phyloP scores from a whole-genome alignment of 2,329 filamentous ascomycete species.

The Pseudogymnoascus sp. region DNA sequence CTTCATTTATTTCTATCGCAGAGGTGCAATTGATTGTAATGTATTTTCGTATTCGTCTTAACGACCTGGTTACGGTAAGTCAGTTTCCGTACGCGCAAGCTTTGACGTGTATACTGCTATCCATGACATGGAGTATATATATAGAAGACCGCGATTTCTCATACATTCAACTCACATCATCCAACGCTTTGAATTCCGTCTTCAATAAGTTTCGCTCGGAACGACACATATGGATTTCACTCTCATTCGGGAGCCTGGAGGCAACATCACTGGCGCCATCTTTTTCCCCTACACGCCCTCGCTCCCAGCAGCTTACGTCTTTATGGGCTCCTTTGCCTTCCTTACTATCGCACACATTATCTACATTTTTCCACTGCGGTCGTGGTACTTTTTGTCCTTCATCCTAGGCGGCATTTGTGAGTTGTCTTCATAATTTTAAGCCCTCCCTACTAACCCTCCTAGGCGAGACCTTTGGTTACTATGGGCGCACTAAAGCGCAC shows the following conservation, averaged over 20 bases:
- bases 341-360: constrained; percentile 13
- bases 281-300: constrained; percentile 14
- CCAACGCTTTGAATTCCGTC: not conserved
- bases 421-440: not conserved
- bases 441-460: not conserved
- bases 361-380: constrained; percentile 15
- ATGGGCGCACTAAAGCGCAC: not conserved
- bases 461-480: constrained; percentile 6
- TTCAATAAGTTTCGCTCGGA: not conserved
- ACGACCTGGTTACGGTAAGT: not conserved
- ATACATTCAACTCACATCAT: not conserved
- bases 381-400: not conserved
- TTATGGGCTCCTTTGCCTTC: constrained; percentile 16
- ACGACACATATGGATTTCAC: not conserved
- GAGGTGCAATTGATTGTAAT: not conserved
- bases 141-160: not conserved
- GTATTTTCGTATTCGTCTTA: not conserved
- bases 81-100: not conserved
- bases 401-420: not conserved
- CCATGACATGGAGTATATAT: not conserved
- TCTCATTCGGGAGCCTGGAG: not conserved
- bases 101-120: not conserved
- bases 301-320: constrained; percentile 15
- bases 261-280: not conserved
- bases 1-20: not conserved